Evolutionary conservation across 148 eudicot genomes (phyloP).

Genomic region (Euryodendron excelsum): DNA sequence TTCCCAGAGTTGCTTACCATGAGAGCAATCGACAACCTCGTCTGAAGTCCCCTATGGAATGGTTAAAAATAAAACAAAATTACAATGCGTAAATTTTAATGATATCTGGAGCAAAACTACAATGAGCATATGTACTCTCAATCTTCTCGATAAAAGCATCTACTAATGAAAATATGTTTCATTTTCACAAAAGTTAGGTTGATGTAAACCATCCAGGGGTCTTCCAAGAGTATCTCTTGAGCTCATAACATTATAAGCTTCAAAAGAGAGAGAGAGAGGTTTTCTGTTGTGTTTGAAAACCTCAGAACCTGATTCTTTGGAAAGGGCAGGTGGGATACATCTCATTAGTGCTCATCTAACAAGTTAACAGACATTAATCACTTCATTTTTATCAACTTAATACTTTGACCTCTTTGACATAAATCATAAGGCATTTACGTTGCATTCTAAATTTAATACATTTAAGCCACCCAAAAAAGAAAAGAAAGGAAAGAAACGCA

Average conservation of each 20-base stretch:
- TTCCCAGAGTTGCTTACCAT: slow-evolving; percentile 73
- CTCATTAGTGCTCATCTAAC: no score
- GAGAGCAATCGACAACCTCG: slow-evolving; percentile 68
- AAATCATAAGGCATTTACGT: background rate
- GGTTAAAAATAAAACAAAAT: slow-evolving; percentile 2
- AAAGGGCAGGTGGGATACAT: no score
- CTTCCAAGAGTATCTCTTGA: background rate
- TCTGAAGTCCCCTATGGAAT: slow-evolving; percentile 60
- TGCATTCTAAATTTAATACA: background rate
- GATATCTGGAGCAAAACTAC: background rate
- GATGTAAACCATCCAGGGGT: background rate
- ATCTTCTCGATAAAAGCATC: background rate
- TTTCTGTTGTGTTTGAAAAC: no score
- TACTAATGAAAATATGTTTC: background rate
- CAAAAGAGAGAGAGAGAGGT: no score
- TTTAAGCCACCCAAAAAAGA: background rate
- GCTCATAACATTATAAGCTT: background rate
- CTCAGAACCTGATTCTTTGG: no score
- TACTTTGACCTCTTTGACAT: background rate
- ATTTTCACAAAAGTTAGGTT: background rate
- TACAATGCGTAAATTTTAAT: background rate
- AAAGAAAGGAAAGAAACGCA: background rate
- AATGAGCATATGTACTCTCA: background rate
- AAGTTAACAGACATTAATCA: background rate
- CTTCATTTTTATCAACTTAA: background rate